Percentiles rank a stretch among this genome's conserved stretches.
Evolutionary conservation across 2,329 filamentous ascomycete genomes (phyloP).

Genomic region (Curvularia verruculosa): DNA sequence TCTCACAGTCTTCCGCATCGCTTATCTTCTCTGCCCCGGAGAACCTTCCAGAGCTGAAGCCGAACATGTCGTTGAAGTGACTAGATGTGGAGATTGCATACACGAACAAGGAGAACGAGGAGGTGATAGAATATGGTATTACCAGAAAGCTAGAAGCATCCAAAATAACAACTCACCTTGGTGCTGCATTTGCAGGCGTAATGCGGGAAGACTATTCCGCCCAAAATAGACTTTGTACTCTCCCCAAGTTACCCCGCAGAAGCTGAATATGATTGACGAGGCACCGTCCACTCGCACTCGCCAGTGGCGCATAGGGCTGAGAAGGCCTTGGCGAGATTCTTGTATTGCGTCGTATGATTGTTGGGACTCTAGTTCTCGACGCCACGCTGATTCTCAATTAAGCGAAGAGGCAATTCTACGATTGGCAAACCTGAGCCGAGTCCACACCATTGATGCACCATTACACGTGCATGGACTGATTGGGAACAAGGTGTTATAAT

Average conservation of each 20-base stretch:
- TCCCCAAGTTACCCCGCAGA: conserved; percentile 20
- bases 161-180: neutral
- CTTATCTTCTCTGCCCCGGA: neutral
- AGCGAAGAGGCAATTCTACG: neutral
- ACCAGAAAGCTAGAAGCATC: neutral
- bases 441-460: neutral
- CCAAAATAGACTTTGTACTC: neutral
- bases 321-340: conserved; percentile 7
- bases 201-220: too few relatives aligned
- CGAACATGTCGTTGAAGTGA: neutral
- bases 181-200: too few relatives aligned
- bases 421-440: neutral
- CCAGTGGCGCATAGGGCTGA: conserved; percentile 28
- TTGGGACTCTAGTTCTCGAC: neutral
- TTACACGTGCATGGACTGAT: neutral
- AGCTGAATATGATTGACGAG: conserved; percentile 21
- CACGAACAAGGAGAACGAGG: neutral
- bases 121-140: neutral
- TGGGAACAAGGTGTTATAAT: neutral
- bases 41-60: neutral
- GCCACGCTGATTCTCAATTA: too few relatives aligned
- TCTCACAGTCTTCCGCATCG: conserved; percentile 2
- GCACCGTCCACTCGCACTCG: conserved; percentile 18
- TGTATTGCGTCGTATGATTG: conserved; percentile 7
- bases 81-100: neutral